phyloP scores from a whole-genome alignment of 768 basidiomycete genomes.

The Mycena kentingensis region DNA sequence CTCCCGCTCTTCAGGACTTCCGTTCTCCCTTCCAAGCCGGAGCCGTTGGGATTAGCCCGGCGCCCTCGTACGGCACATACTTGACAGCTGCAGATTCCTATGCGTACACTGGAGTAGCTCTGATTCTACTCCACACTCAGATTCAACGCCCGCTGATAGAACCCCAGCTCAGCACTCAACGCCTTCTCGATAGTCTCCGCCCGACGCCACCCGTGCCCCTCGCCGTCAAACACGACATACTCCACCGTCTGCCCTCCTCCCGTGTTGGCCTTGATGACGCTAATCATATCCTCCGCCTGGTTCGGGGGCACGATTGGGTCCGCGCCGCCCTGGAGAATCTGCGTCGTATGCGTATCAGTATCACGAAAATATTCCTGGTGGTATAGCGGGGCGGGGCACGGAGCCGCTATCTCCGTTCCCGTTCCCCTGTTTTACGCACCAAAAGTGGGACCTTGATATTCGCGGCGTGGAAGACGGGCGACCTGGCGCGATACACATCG shows the following conservation, averaged over 20 bases:
- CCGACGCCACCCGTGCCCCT: slow-evolving; percentile 51
- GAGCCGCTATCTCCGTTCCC: too few relatives aligned
- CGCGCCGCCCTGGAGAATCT: slow-evolving; percentile 55
- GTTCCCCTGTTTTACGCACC: too few relatives aligned
- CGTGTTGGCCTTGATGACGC: slow-evolving; percentile 35
- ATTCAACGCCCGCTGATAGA: slow-evolving; percentile 39
- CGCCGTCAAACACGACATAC: slow-evolving; percentile 50
- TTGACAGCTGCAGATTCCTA: not conserved
- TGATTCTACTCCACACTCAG: slow-evolving; percentile 4
- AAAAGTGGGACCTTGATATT: slow-evolving; percentile 54
- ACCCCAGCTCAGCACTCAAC: slow-evolving; percentile 44
- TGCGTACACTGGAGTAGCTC: not conserved
- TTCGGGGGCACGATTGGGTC: slow-evolving; percentile 56
- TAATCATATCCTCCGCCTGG: slow-evolving; percentile 49
- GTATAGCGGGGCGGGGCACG: too few relatives aligned
- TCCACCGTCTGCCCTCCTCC: slow-evolving; percentile 44
- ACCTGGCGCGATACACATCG: slow-evolving; percentile 53
- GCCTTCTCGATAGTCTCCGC: slow-evolving; percentile 44
- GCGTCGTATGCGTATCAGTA: not conserved
- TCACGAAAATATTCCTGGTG: not conserved
- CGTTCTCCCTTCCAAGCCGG: too few relatives aligned
- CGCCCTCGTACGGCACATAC: not conserved
- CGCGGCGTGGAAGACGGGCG: slow-evolving; percentile 52
- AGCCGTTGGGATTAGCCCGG: too few relatives aligned
- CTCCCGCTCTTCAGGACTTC: too few relatives aligned